Evolutionary conservation across 2,329 filamentous ascomycete species (phyloP).

Genomic region (Cladosporium sp.): DNA sequence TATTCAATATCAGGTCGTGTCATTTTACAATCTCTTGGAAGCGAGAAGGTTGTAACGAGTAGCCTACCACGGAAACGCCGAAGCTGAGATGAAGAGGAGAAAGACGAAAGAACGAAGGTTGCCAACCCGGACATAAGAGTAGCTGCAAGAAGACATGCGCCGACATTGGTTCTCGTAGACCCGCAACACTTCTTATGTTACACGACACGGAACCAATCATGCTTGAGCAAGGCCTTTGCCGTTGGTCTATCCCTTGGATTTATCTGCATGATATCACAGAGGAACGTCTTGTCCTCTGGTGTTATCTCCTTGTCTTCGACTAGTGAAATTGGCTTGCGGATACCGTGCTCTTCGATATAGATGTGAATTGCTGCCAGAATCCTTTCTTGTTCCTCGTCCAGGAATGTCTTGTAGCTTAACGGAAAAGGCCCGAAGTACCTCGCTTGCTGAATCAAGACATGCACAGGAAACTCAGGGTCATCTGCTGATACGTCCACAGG

Average conservation of each 20-base stretch:
- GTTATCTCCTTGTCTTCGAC: constrained; percentile 35
- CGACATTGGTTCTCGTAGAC: no score
- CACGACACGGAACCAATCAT: constrained; percentile 38
- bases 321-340: constrained; percentile 29
- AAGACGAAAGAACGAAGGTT: background rate
- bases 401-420: constrained; percentile 24
- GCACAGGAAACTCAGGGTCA: constrained; percentile 29
- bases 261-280: constrained; percentile 46
- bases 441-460: constrained; percentile 30
- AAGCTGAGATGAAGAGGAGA: no score
- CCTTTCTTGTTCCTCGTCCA: constrained; percentile 25
- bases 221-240: constrained; percentile 41
- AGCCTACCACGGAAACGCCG: background rate
- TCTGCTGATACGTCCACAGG: constrained; percentile 27
- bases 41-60: background rate
- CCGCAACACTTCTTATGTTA: constrained; percentile 2
- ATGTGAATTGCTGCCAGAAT: constrained; percentile 21
- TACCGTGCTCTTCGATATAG: constrained; percentile 21
- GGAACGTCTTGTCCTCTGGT: constrained; percentile 37
- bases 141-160: background rate
- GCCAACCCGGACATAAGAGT: background rate
- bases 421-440: constrained; percentile 25
- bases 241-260: constrained; percentile 45
- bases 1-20: background rate
- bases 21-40: background rate